These are phyloP conservation scores for Microstegium vimineum DNA, from an alignment of 176 grass and related monocot genomes.

Conservation along the genomic window DNA sequence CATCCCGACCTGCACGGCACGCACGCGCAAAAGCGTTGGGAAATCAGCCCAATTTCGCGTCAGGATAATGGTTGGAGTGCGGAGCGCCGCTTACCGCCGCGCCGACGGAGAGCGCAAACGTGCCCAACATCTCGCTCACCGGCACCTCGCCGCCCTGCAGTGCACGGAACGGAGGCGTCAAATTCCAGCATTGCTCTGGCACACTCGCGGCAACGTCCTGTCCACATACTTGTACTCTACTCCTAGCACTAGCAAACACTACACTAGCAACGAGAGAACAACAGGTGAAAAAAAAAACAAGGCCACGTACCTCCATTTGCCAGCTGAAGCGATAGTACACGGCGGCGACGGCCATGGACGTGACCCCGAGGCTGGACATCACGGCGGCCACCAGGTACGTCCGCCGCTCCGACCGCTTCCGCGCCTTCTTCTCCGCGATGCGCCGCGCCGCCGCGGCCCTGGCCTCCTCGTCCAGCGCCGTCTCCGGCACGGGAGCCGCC, in stretches of 20 bases:
- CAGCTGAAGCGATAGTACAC: slow-evolving; percentile 97
- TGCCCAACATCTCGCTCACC: slow-evolving; percentile 76
- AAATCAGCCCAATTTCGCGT: not conserved
- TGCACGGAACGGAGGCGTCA: not conserved
- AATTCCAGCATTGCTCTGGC: not conserved
- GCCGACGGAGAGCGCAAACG: slow-evolving; percentile 80
- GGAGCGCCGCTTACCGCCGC: slow-evolving; percentile 49
- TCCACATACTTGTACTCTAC: not conserved
- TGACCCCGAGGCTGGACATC: slow-evolving; percentile 94
- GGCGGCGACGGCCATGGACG: slow-evolving; percentile 78
- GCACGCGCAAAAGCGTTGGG: too few species aligned
- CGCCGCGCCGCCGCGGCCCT: slow-evolving; percentile 19
- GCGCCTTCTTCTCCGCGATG: slow-evolving; percentile 42
- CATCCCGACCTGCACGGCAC: slow-evolving; percentile 62
- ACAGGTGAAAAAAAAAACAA: too few species aligned
- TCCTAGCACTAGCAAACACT: not conserved
- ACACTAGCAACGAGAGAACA: not conserved
- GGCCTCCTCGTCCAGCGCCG: slow-evolving; percentile 18
- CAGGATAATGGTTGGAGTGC: too few species aligned
- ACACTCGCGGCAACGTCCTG: not conserved
- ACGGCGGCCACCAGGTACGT: slow-evolving; percentile 87
- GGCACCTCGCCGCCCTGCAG: slow-evolving; percentile 77
- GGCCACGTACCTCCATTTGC: slow-evolving; percentile 77
- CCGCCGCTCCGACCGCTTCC: slow-evolving; percentile 79
- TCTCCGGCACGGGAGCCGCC: not conserved